Conservation (phyloP, 208 protist genomes). For the Novymonas esmeraldas region DNA sequence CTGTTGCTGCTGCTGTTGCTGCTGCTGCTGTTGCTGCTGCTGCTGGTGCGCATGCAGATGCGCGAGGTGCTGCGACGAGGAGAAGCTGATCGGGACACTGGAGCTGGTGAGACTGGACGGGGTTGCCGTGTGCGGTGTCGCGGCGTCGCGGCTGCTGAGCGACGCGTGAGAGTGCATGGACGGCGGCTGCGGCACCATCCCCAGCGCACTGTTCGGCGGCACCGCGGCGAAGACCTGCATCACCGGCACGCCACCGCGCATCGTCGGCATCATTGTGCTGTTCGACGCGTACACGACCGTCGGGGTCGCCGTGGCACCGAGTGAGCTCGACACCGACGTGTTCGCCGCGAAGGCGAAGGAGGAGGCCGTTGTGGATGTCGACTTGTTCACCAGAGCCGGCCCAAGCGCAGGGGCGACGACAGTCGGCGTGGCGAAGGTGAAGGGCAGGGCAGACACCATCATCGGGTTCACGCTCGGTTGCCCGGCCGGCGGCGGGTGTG, state of each 20-base stretch:
- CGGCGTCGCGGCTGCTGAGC: conserved; percentile 11
- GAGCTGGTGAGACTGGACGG: conserved; percentile 20
- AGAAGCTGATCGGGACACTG: conserved; percentile 9
- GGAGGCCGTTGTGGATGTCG: conserved; percentile 5
- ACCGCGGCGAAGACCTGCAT: conserved; percentile 20
- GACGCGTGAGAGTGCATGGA: conserved; percentile 19
- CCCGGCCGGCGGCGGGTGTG: conserved; percentile 2
- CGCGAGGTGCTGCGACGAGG: conserved; percentile 7
- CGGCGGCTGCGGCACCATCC: conserved; percentile 20
- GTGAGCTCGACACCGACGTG: conserved; percentile 21
- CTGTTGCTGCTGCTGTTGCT: conserved; percentile 9
- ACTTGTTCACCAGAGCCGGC: background rate
- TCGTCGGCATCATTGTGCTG: conserved; percentile 15
- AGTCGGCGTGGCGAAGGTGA: conserved; percentile 20
- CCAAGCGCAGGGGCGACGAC: background rate
- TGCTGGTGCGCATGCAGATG: background rate
- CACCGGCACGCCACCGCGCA: conserved; percentile 17
- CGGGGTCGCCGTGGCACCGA: conserved; percentile 12
- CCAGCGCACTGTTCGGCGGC: background rate
- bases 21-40: conserved; percentile 3
- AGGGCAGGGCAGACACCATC: conserved; percentile 12
- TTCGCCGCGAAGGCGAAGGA: conserved; percentile 14
- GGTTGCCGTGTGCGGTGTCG: conserved; percentile 21
- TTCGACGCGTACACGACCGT: conserved; percentile 21
- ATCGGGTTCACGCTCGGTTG: background rate